phyloP scores from a whole-genome alignment of 1,139 yeast genomes.

The Arxiozyma slooffiae region DNA sequence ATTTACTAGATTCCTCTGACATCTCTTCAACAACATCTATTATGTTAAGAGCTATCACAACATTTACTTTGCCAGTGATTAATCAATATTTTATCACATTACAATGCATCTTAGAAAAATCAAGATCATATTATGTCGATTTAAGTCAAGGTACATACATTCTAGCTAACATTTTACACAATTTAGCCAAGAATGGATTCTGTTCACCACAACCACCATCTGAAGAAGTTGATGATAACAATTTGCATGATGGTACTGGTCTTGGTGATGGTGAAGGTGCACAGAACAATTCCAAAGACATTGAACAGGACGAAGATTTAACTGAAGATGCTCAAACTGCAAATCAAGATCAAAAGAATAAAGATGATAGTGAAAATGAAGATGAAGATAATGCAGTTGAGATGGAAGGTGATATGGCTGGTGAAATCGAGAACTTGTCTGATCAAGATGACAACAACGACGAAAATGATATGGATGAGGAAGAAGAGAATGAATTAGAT shows the following conservation, averaged over 20 bases:
- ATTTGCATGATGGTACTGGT: constrained; percentile 82
- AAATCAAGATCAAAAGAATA: constrained; percentile 63
- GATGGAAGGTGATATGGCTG: constrained; percentile 96
- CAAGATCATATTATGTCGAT: constrained; percentile 40
- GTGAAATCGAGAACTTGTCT: constrained; percentile 71
- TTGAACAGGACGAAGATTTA: constrained; percentile 86
- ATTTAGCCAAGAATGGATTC: constrained; percentile 76
- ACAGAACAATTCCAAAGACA: constrained; percentile 68
- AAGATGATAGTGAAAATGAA: constrained; percentile 45
- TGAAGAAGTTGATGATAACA: constrained; percentile 54
- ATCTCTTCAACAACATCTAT: constrained; percentile 32
- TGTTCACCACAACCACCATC: constrained; percentile 81
- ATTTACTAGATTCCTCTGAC: constrained; percentile 28
- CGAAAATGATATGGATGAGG: constrained; percentile 39
- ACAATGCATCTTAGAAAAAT: constrained; percentile 35
- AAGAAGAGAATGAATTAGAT: constrained; percentile 57
- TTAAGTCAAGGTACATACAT: constrained; percentile 54
- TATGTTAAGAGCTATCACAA: constrained; percentile 36
- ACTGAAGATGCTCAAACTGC: constrained; percentile 81
- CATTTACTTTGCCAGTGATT: constrained; percentile 50
- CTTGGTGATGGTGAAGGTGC: constrained; percentile 95
- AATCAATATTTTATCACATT: constrained; percentile 43
- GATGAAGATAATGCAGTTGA: constrained; percentile 73
- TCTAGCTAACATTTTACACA: constrained; percentile 46
- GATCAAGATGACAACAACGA: constrained; percentile 60